Percentiles rank a stretch among this genome's conserved stretches.
phyloP scores from a whole-genome alignment of 2,329 filamentous ascomycete genomes.

The Rhinocladiella similis region DNA sequence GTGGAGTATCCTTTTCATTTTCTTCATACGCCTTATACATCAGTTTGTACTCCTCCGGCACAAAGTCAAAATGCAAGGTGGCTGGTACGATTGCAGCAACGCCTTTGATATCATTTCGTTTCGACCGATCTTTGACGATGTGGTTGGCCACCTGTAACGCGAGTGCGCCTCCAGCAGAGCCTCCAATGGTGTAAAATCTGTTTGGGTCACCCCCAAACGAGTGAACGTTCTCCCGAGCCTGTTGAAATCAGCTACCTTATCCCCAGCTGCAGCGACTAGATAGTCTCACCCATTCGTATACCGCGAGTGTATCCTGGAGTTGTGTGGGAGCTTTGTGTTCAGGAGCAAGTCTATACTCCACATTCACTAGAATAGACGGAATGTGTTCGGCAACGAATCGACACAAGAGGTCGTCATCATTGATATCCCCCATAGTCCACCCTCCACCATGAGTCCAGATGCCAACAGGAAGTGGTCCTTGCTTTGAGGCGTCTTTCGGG shows the following conservation, averaged over 20 bases:
- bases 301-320: conserved; percentile 24
- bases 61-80: conserved; percentile 38
- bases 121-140: conserved; percentile 38
- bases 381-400: conserved; percentile 33
- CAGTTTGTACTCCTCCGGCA: conserved; percentile 37
- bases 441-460: conserved; percentile 31
- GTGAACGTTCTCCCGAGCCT: conserved; percentile 25
- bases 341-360: conserved; percentile 36
- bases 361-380: conserved; percentile 37
- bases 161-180: conserved; percentile 42
- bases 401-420: conserved; percentile 40
- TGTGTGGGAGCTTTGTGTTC: conserved; percentile 27
- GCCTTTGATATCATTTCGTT: conserved; percentile 37
- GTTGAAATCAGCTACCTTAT: neutral
- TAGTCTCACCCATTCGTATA: conserved; percentile 26
- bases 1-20: conserved; percentile 39
- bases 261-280: neutral
- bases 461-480: conserved; percentile 25
- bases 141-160: conserved; percentile 39
- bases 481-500: conserved; percentile 24
- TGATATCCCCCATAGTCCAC: conserved; percentile 36
- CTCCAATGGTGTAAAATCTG: conserved; percentile 39
- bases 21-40: conserved; percentile 39
- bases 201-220: conserved; percentile 25
- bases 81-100: conserved; percentile 40